These are phyloP conservation scores for Phylloporus arenicola DNA, from an alignment of 768 basidiomycete genomes.

Conservation along the genomic window DNA sequence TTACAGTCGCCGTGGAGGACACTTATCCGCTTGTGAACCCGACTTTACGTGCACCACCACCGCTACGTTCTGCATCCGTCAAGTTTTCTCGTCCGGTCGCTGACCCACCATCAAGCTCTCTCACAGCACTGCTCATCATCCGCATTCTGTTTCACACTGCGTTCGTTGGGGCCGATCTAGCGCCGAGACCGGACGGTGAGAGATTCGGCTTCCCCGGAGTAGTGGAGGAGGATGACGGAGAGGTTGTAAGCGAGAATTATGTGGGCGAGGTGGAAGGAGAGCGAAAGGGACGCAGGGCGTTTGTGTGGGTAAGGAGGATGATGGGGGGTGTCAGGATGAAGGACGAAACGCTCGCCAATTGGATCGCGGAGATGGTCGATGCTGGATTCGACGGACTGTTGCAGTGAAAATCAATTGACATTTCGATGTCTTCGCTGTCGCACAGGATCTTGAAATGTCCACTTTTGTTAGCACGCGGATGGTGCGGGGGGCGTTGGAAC, in stretches of 20 bases:
- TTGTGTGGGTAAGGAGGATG: slow-evolving; percentile 51
- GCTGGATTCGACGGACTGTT: slow-evolving; percentile 36
- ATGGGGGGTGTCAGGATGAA: slow-evolving; percentile 61
- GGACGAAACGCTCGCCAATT: slow-evolving; percentile 55
- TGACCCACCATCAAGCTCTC: slow-evolving; percentile 67
- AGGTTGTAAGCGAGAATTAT: slow-evolving; percentile 35
- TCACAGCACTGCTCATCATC: slow-evolving; percentile 77
- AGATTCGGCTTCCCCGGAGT: slow-evolving; percentile 89
- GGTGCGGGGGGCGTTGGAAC: no score
- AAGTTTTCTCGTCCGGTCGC: slow-evolving; percentile 51
- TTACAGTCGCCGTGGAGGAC: slow-evolving; percentile 59
- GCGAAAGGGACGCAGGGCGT: slow-evolving; percentile 65
- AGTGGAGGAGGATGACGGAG: slow-evolving; percentile 73
- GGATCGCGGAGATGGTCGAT: slow-evolving; percentile 59
- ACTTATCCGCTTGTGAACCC: slow-evolving; percentile 57
- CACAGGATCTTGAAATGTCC: no score
- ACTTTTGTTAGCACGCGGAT: no score
- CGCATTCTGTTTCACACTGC: slow-evolving; percentile 79
- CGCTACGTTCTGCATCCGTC: slow-evolving; percentile 58
- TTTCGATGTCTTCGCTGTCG: no score
- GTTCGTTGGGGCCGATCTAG: slow-evolving; percentile 59
- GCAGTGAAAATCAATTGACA: no score
- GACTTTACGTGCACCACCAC: slow-evolving; percentile 65
- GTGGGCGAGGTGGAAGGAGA: slow-evolving; percentile 61
- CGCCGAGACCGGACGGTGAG: slow-evolving; percentile 71